Evolutionary conservation across 208 protist species (phyloP).

Genomic region (Trypanosoma avium): DNA sequence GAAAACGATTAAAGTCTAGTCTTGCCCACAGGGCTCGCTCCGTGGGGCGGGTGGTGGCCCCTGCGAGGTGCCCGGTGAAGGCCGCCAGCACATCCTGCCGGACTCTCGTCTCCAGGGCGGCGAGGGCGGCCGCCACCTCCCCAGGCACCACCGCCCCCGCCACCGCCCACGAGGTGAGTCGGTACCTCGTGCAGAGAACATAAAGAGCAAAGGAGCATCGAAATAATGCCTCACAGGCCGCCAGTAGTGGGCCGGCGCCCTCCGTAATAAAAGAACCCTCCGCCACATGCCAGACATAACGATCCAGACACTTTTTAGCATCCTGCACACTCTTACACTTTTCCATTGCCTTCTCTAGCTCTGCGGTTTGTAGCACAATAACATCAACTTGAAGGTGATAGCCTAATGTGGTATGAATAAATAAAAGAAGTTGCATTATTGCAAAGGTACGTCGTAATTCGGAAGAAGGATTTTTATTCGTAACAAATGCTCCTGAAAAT

Average conservation of each 20-base stretch:
- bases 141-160: constrained; percentile 42
- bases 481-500: constrained; percentile 61
- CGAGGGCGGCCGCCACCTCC: constrained; percentile 71
- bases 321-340: constrained; percentile 70
- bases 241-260: constrained; percentile 41
- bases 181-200: constrained; percentile 60
- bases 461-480: constrained; percentile 50
- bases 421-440: constrained; percentile 66
- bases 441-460: constrained; percentile 65
- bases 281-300: constrained; percentile 71
- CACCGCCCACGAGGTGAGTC: constrained; percentile 72
- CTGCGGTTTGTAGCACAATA: constrained; percentile 39
- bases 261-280: constrained; percentile 72
- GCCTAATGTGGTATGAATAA: constrained; percentile 55
- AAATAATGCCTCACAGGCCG: constrained; percentile 47
- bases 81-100: constrained; percentile 65
- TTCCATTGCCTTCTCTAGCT: constrained; percentile 35
- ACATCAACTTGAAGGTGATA: constrained; percentile 86
- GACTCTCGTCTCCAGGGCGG: constrained; percentile 59
- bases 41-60: constrained; percentile 36
- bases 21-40: constrained; percentile 76
- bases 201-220: constrained; percentile 48
- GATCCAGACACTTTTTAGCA: constrained; percentile 68
- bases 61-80: constrained; percentile 59
- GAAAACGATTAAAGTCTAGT: constrained; percentile 80